These are phyloP conservation scores for Leptographium radiaticola DNA, from an alignment of 2,329 filamentous ascomycete species.

Conservation along the genomic window DNA sequence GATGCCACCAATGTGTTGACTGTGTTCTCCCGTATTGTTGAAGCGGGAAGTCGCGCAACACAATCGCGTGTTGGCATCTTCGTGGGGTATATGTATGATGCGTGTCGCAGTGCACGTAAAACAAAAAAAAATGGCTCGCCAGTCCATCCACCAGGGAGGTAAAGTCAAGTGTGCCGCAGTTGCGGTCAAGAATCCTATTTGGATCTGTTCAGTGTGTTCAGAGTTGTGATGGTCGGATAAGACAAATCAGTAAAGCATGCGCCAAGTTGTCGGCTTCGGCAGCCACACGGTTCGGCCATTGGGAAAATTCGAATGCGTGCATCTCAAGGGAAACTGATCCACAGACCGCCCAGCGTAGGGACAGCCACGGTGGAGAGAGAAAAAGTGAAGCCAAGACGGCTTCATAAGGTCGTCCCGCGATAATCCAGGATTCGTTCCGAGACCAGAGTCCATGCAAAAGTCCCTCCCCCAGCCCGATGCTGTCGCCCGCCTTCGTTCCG, in stretches of 20 bases:
- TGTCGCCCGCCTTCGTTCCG: not conserved
- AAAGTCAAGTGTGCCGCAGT: too few species aligned
- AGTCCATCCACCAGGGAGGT: slow-evolving; percentile 4
- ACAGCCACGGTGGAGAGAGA: too few species aligned
- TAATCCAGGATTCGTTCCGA: too few species aligned
- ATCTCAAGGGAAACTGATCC: too few species aligned
- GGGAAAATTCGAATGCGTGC: too few species aligned
- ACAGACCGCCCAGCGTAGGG: too few species aligned
- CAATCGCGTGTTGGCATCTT: not conserved
- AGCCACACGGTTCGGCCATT: too few species aligned
- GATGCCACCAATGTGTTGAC: too few species aligned
- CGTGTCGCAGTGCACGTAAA: not conserved
- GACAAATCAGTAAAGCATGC: not conserved
- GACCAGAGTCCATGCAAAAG: not conserved
- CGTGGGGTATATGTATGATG: not conserved
- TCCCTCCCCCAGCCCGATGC: not conserved
- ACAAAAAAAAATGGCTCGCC: not conserved
- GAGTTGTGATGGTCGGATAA: not conserved
- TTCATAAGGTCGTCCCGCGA: too few species aligned
- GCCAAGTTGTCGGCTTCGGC: too few species aligned
- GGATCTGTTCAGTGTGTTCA: not conserved
- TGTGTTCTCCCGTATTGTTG: not conserved
- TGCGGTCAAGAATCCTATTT: not conserved
- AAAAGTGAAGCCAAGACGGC: too few species aligned
- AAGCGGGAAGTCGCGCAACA: not conserved